Base-by-base conservation (phyloP, 2,329 filamentous ascomycete species). In the Colletotrichum siamense region DNA sequence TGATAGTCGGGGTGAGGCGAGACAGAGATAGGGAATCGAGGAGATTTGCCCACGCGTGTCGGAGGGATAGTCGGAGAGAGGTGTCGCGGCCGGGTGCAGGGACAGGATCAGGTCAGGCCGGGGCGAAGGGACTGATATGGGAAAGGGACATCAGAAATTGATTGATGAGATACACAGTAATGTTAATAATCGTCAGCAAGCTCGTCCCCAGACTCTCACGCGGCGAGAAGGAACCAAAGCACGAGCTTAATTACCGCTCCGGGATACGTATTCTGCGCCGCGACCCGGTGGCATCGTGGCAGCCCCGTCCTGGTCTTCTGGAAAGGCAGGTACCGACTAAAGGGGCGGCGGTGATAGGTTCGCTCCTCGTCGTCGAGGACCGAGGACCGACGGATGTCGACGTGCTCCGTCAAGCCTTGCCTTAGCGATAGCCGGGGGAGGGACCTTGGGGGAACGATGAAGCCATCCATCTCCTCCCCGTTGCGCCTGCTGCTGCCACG, bases 221-320 rank as follows among this genome's bases (percentile, higher is more conserved):
- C 32, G 24, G 30, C 72, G 44, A 71, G 59, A 24, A 59, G 24
- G 57, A 52, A 55, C 18, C 34, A 49, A 28, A 61, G 73, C 64
- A 73, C 62, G 49, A 73, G 70, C 64, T 69, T 73, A 59, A 76
- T 63, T 71, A 63, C 55, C 32, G 30, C 22, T 15, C 44, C 39
- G 36, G 26, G 32, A 55, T 64, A 74, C 64, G 36, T 63, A 44
- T 59, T n/a, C 13, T 62, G 24, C 28, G 36, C 65, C 15, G 59
- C 34, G 28, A 22, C 55, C 16, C 44, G 44, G 44, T 52, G 44
- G 57, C 30, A 22, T 69, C 24, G 55, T 55, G 36, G 55, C 55
- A 36, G 57, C 39, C 36, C 44, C 22, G 55, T 34, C 55, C 36
- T 16, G 36, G 16, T 49, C 26, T 26, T 18, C 39, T 63, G 8